phyloP scores from a whole-genome alignment of 345 rosid genomes.

The Bruguiera sexangula region DNA sequence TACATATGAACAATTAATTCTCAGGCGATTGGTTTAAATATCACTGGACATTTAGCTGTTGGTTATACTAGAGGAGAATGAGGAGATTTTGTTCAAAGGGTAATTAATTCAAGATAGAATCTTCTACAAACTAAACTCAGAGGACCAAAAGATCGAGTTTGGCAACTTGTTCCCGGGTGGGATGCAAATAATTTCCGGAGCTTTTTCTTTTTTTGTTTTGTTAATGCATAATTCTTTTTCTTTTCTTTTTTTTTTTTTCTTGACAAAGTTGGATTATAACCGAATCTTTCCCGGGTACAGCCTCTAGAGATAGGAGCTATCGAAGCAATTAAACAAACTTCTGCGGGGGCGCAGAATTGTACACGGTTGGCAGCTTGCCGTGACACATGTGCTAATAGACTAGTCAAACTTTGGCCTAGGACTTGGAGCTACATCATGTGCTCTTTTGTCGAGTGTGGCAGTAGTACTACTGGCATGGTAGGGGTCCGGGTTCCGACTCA shows the following conservation, averaged over 20 bases:
- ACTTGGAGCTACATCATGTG: conserved; percentile 1
- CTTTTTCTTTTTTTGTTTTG: too few relatives aligned
- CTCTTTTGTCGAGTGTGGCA: conserved; percentile 12
- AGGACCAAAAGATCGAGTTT: too few relatives aligned
- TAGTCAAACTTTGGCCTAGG: conserved; percentile 26
- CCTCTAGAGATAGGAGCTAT: conserved; percentile 23
- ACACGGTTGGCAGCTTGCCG: conserved; percentile 20
- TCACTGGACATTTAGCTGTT: too few relatives aligned
- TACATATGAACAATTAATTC: too few relatives aligned
- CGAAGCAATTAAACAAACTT: conserved; percentile 9
- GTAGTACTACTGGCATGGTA: conserved; percentile 4
- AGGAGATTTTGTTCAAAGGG: too few relatives aligned
- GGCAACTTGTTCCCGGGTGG: too few relatives aligned
- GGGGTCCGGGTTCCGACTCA: conserved; percentile 19
- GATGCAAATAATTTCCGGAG: too few relatives aligned
- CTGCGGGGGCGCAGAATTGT: conserved; percentile 24
- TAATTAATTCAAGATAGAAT: too few relatives aligned
- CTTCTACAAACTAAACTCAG: too few relatives aligned
- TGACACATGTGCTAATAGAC: conserved; percentile 3
- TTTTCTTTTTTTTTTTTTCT: neutral
- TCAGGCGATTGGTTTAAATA: too few relatives aligned
- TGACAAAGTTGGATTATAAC: conserved; percentile 16
- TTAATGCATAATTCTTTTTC: too few relatives aligned
- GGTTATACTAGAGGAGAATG: too few relatives aligned
- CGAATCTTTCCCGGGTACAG: neutral